These are phyloP conservation scores for Pneumocystis canis DNA, from an alignment of 1,139 yeast genomes.

Conservation along the genomic window DNA sequence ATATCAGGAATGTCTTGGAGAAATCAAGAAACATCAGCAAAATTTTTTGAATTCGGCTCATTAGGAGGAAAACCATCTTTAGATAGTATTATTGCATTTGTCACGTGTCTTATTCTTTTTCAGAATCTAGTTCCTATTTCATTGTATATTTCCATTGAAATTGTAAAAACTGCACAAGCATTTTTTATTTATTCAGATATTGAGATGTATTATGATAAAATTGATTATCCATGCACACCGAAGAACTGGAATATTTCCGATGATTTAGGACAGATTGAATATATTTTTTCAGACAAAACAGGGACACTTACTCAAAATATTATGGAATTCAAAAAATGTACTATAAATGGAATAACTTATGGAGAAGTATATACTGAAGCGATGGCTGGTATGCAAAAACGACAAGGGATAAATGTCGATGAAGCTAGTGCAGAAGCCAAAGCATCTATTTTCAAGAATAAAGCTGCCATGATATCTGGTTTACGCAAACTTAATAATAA, in stretches of 20 bases:
- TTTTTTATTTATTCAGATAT: constrained; percentile 81
- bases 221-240: constrained; percentile 92
- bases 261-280: constrained; percentile 92
- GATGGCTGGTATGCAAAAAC: constrained; percentile 75
- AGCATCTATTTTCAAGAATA: constrained; percentile 47
- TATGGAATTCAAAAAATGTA: constrained; percentile 91
- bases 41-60: constrained; percentile 56
- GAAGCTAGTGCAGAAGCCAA: constrained; percentile 53
- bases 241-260: constrained; percentile 95
- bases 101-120: constrained; percentile 76
- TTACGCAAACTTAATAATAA: constrained; percentile 37
- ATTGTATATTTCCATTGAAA: constrained; percentile 83
- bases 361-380: constrained; percentile 97
- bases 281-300: constrained; percentile 88
- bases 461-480: constrained; percentile 45
- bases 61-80: constrained; percentile 52
- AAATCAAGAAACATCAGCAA: constrained; percentile 39
- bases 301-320: constrained; percentile 94
- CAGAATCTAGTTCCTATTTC: constrained; percentile 92
- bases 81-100: constrained; percentile 73
- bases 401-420: constrained; percentile 69
- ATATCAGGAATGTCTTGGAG: constrained; percentile 66
- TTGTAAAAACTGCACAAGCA: constrained; percentile 87
- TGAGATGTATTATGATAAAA: constrained; percentile 65
- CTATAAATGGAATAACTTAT: constrained; percentile 73